Base-by-base conservation (phyloP, 2,329 filamentous ascomycete species). In the Fusarium sp. region DNA sequence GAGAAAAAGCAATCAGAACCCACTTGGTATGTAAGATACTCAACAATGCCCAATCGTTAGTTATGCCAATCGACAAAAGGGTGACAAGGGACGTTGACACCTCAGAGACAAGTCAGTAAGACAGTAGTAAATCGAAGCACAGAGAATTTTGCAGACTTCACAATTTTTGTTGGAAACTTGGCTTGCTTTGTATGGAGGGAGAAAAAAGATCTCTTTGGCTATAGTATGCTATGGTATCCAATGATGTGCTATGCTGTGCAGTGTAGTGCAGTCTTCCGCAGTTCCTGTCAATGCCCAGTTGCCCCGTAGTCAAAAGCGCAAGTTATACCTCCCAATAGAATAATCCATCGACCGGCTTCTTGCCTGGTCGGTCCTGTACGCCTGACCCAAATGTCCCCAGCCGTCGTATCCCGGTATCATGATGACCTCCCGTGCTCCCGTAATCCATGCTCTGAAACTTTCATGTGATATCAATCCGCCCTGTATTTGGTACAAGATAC, bases 361-460 rank as follows among this genome's bases (percentile, higher is more conserved):
- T 70, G 74, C 74, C 74, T 68, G 55, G 71, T 68, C 72, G 55
- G 51, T 73, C 72, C 74, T 65, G 63, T 76, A 67, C 74, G 74
- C 74, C 74, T 71, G 56, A 55, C 61, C 71, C 70, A 64, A 73
- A 65, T 67, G 54, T 67, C 68, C 69, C 69, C 57, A 63, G 63
- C 63, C 72, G 64, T 76, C 75, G 71, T 78, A 46, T 78, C 76
- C 77, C 76, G 73, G 72, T 75, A 73, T 79, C 77, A 75, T 78
- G 52, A 76, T 73, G 71, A 72, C 71, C 66, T 75, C 73, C 71
- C 63, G 68, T 75, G 75, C 73, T 77, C 77, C 77, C 76, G 63
- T 69, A 71, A 78, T 76, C 77, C 79, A 78, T 79, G 77, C 74
- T 75, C 75, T 76, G 75, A 77, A 79, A 75, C 70, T 77, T 72